phyloP scores from a whole-genome alignment of 345 rosid genomes.

The Moricandia moricandioides region DNA sequence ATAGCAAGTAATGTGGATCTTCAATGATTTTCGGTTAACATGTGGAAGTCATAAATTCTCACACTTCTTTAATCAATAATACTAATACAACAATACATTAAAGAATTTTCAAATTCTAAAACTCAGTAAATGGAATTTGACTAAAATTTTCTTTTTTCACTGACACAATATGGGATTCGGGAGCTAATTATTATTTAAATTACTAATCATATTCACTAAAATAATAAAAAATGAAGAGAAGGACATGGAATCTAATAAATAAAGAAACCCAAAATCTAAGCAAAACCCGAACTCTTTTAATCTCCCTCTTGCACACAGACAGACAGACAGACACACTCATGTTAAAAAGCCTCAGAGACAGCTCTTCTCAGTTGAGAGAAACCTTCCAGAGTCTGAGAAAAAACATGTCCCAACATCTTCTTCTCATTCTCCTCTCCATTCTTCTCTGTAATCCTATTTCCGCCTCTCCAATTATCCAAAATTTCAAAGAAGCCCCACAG shows the following conservation, averaged over 20 bases:
- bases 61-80: not conserved
- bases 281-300: slow-evolving; percentile 32
- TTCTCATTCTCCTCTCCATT: slow-evolving; percentile 11
- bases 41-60: slow-evolving; percentile 30
- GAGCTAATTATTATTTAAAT: not conserved
- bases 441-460: slow-evolving; percentile 21
- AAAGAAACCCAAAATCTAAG: slow-evolving; percentile 36
- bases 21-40: slow-evolving; percentile 18
- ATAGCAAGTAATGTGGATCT: slow-evolving; percentile 31
- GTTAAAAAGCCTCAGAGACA: slow-evolving; percentile 28
- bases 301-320: not conserved
- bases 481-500: slow-evolving; percentile 87
- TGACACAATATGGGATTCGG: slow-evolving; percentile 12
- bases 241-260: slow-evolving; percentile 32
- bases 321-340: not conserved
- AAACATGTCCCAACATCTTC: slow-evolving; percentile 33
- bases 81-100: not conserved
- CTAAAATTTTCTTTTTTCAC: not conserved
- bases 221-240: slow-evolving; percentile 17
- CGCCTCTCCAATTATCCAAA: slow-evolving; percentile 36
- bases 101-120: not conserved
- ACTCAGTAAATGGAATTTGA: slow-evolving; percentile 13
- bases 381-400: slow-evolving; percentile 25
- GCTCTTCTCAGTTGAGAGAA: slow-evolving; percentile 24
- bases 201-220: not conserved